Percentiles rank a stretch among this genome's conserved stretches.
These are phyloP conservation scores for Tilletia caries DNA, from an alignment of 1,284 basidiomycete species.

Conservation along the genomic window DNA sequence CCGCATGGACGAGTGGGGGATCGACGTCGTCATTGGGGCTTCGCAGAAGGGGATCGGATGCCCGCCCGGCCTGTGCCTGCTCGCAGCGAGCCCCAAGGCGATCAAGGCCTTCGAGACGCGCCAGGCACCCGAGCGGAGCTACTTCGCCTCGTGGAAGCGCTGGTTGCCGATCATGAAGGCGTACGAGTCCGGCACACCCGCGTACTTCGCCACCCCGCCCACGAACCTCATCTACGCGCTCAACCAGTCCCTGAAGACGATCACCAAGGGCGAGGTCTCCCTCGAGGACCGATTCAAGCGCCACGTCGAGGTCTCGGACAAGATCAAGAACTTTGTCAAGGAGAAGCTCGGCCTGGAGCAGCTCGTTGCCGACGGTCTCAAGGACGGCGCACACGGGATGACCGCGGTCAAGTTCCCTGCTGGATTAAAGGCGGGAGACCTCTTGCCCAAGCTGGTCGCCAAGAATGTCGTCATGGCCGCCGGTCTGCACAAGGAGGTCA, in stretches of 20 bases:
- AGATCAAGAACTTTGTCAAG: constrained; percentile 69
- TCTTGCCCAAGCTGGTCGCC: constrained; percentile 59
- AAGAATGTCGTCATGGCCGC: constrained; percentile 80
- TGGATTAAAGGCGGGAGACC: constrained; percentile 45
- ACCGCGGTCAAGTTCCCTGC: constrained; percentile 50
- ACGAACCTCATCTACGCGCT: constrained; percentile 92
- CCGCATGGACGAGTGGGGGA: constrained; percentile 82
- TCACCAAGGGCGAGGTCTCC: constrained; percentile 61
- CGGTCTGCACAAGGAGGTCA: constrained; percentile 81
- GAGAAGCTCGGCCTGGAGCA: constrained; percentile 65
- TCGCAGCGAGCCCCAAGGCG: constrained; percentile 77
- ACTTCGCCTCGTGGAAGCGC: constrained; percentile 68
- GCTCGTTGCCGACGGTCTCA: constrained; percentile 45
- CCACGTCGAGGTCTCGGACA: constrained; percentile 71
- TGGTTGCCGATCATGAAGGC: constrained; percentile 54
- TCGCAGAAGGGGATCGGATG: constrained; percentile 92
- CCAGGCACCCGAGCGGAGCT: constrained; percentile 69
- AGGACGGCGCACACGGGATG: constrained; percentile 53
- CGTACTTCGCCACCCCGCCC: constrained; percentile 58
- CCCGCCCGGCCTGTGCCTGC: constrained; percentile 85
- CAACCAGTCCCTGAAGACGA: constrained; percentile 71
- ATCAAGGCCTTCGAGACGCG: constrained; percentile 71
- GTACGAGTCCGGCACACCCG: constrained; percentile 47
- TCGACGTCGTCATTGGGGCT: constrained; percentile 85
- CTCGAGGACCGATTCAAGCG: constrained; percentile 75